These are phyloP conservation scores for Trichoderma asperellum DNA, from an alignment of 2,329 filamentous ascomycete species.

Conservation along the genomic window DNA sequence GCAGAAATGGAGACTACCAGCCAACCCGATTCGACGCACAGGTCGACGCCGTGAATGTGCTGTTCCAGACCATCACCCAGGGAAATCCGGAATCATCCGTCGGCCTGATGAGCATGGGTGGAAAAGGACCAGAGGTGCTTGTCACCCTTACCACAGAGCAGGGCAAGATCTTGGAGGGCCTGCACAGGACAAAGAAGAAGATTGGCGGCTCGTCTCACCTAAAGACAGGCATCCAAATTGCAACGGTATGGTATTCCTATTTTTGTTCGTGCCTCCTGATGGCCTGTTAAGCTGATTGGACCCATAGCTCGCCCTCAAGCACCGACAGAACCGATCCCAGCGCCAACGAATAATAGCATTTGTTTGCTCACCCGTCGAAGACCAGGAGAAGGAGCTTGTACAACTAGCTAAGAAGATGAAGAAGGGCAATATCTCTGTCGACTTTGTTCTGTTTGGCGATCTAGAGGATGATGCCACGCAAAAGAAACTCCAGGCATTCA, in stretches of 20 bases:
- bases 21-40: conserved; percentile 96
- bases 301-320: conserved; percentile 88
- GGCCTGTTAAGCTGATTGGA: conserved; percentile 28
- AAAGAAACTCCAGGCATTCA: conserved; percentile 92
- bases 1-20: conserved; percentile 90
- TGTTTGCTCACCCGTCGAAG: conserved; percentile 87
- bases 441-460: conserved; percentile 94
- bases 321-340: conserved; percentile 97
- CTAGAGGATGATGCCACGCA: conserved; percentile 84
- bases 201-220: conserved; percentile 88
- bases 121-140: conserved; percentile 94
- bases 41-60: conserved; percentile 89
- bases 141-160: conserved; percentile 96
- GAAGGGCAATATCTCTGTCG: conserved; percentile 92
- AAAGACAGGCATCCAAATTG: conserved; percentile 92
- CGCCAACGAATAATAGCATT: conserved; percentile 97
- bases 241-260: conserved; percentile 68
- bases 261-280: not conserved
- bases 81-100: conserved; percentile 96
- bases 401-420: conserved; percentile 98
- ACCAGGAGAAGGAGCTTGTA: conserved; percentile 85
- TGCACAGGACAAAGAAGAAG: conserved; percentile 87
- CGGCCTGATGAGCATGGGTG: conserved; percentile 98
- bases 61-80: conserved; percentile 94
- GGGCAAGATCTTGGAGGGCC: conserved; percentile 89